Percentiles rank a stretch among this genome's conserved stretches.
Evolutionary conservation across 1,139 yeast species (phyloP).

Genomic region (Protomyces gravidus): DNA sequence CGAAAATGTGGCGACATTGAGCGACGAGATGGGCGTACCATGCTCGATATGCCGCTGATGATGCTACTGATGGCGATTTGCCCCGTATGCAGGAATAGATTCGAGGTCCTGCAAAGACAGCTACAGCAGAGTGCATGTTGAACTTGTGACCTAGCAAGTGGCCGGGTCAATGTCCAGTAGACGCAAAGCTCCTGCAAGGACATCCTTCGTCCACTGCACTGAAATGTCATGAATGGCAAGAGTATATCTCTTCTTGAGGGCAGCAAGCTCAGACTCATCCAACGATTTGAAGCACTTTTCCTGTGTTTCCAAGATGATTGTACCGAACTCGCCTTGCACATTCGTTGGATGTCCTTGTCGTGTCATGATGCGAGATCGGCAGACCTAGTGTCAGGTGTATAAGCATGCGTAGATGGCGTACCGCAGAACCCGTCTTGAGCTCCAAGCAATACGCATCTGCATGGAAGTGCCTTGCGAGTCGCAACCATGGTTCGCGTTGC

Average conservation of each 20-base stretch:
- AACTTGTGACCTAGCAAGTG: too few species aligned
- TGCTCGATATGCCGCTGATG: neutral
- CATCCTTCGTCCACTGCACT: neutral
- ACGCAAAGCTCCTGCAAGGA: neutral
- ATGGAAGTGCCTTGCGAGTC: neutral
- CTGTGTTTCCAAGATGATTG: neutral
- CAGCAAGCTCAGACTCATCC: neutral
- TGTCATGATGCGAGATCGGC: neutral
- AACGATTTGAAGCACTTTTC: neutral
- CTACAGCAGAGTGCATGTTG: too few species aligned
- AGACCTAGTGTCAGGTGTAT: neutral
- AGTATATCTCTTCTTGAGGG: neutral
- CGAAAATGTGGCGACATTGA: too few species aligned
- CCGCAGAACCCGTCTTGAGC: constrained; percentile 1
- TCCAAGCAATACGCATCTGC: neutral
- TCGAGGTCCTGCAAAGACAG: too few species aligned
- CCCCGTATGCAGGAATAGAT: too few species aligned
- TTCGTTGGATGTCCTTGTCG: constrained; percentile 3
- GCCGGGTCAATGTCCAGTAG: neutral
- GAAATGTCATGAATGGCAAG: neutral
- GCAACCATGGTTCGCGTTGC: neutral
- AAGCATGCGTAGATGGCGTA: neutral
- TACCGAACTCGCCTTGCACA: neutral
- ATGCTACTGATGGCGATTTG: neutral
- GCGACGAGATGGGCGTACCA: neutral